Evolutionary conservation across 2,329 filamentous ascomycete genomes (phyloP).

Genomic region (Aspergillus udagawae): DNA sequence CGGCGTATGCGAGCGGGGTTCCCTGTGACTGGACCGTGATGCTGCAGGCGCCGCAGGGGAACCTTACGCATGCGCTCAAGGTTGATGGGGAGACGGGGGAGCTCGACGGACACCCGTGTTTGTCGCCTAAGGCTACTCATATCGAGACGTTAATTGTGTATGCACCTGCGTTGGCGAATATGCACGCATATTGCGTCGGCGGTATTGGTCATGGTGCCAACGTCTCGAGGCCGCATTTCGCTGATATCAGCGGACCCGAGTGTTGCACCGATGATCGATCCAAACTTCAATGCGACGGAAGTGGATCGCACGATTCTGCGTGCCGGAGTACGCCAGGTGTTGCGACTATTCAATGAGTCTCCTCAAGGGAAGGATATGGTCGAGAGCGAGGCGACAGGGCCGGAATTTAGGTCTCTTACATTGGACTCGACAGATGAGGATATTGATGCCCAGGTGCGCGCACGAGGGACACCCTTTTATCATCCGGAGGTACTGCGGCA

Average conservation of each 20-base stretch:
- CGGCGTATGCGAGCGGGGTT: conserved; percentile 10
- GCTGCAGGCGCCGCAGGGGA: neutral
- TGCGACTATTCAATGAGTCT: neutral
- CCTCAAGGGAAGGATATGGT: conserved; percentile 2
- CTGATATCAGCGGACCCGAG: neutral
- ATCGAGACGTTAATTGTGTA: neutral
- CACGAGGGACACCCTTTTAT: neutral
- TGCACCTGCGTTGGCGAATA: neutral
- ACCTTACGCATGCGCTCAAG: conserved; percentile 2
- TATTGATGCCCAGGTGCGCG: neutral
- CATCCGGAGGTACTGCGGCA: no score
- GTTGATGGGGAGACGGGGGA: neutral
- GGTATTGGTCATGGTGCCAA: conserved; percentile 5
- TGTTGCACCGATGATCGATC: conserved; percentile 2
- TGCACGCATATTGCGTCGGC: conserved; percentile 8
- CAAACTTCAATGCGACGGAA: conserved; percentile 11
- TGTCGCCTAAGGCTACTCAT: neutral
- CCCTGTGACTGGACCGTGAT: conserved; percentile 15
- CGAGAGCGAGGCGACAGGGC: conserved; percentile 2
- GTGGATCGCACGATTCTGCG: conserved; percentile 4
- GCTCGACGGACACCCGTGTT: neutral
- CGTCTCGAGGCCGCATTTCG: conserved; percentile 8
- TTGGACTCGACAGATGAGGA: neutral
- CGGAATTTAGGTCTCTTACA: neutral
- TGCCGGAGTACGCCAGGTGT: conserved; percentile 4